Evolutionary conservation across 1,139 yeast genomes (phyloP).

Genomic region (Diutina catenulata): DNA sequence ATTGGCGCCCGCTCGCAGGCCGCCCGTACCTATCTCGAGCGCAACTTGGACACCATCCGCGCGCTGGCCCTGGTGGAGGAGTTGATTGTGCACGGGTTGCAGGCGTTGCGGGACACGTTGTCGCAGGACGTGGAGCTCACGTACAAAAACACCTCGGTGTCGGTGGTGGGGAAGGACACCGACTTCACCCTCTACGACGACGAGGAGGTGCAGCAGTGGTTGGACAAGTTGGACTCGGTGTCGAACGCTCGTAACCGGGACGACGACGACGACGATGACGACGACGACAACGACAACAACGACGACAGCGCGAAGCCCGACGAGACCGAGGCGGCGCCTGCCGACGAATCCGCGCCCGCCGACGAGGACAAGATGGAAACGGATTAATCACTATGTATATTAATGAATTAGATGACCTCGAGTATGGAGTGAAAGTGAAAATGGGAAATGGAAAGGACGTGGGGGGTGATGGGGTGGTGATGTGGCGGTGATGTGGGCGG

Average conservation of each 20-base stretch:
- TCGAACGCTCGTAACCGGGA: slow-evolving; percentile 38
- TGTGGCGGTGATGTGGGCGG: too few relatives aligned
- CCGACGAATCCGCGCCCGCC: slow-evolving; percentile 11
- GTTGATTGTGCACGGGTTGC: slow-evolving; percentile 76
- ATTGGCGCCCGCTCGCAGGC: slow-evolving; percentile 99
- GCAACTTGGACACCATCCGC: slow-evolving; percentile 61
- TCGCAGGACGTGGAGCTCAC: slow-evolving; percentile 90
- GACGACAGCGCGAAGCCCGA: slow-evolving; percentile 14
- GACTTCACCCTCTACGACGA: slow-evolving; percentile 75
- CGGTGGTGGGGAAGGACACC: slow-evolving; percentile 75
- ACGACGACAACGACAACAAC: slow-evolving; percentile 15
- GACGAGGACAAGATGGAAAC: too few relatives aligned
- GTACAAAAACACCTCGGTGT: slow-evolving; percentile 74
- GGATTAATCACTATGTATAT: too few relatives aligned
- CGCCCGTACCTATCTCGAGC: slow-evolving; percentile 88
- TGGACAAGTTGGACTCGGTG: slow-evolving; percentile 53
- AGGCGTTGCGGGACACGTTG: slow-evolving; percentile 86
- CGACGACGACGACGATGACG: slow-evolving; percentile 28
- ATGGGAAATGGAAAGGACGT: too few relatives aligned
- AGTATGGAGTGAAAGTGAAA: too few relatives aligned
- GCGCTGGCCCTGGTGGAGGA: slow-evolving; percentile 52
- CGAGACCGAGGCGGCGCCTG: slow-evolving; percentile 10
- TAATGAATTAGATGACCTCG: too few relatives aligned
- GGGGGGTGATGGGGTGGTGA: too few relatives aligned
- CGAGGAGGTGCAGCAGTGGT: slow-evolving; percentile 74